These are phyloP conservation scores for Blastobotrys robertii DNA, from an alignment of 805 yeast genomes.

Conservation along the genomic window DNA sequence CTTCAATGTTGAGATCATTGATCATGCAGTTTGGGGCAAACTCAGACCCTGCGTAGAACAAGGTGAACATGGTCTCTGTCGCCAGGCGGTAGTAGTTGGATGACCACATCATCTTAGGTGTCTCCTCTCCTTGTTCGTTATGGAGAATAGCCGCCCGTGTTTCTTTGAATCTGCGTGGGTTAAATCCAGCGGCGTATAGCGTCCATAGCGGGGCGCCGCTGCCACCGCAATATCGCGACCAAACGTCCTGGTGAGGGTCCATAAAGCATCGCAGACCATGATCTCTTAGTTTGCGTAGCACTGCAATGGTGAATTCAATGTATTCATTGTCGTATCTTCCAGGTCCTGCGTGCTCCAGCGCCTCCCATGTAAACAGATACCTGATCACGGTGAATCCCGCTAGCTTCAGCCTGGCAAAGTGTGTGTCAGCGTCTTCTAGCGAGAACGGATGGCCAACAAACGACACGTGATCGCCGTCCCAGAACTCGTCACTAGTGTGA, in stretches of 20 bases:
- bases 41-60: slow-evolving; percentile 68
- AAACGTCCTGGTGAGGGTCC: slow-evolving; percentile 91
- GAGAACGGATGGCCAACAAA: slow-evolving; percentile 80
- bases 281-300: slow-evolving; percentile 46
- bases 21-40: slow-evolving; percentile 70
- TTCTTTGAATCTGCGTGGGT: slow-evolving; percentile 54
- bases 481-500: slow-evolving; percentile 35
- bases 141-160: slow-evolving; percentile 76
- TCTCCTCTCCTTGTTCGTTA: slow-evolving; percentile 36
- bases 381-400: slow-evolving; percentile 79
- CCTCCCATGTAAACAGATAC: slow-evolving; percentile 82
- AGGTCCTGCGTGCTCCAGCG: slow-evolving; percentile 83
- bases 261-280: slow-evolving; percentile 67
- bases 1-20: slow-evolving; percentile 67
- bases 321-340: slow-evolving; percentile 70
- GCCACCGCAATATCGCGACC: slow-evolving; percentile 86
- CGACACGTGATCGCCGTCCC: slow-evolving; percentile 64
- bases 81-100: slow-evolving; percentile 75
- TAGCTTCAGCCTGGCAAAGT: slow-evolving; percentile 57
- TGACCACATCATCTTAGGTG: slow-evolving; percentile 78
- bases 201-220: slow-evolving; percentile 96
- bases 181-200: slow-evolving; percentile 73
- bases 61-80: slow-evolving; percentile 69
- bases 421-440: slow-evolving; percentile 57
- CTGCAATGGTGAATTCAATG: slow-evolving; percentile 55